Base-by-base conservation (phyloP, 2,329 filamentous ascomycete genomes). In the Cordyceps fumosorosea region DNA sequence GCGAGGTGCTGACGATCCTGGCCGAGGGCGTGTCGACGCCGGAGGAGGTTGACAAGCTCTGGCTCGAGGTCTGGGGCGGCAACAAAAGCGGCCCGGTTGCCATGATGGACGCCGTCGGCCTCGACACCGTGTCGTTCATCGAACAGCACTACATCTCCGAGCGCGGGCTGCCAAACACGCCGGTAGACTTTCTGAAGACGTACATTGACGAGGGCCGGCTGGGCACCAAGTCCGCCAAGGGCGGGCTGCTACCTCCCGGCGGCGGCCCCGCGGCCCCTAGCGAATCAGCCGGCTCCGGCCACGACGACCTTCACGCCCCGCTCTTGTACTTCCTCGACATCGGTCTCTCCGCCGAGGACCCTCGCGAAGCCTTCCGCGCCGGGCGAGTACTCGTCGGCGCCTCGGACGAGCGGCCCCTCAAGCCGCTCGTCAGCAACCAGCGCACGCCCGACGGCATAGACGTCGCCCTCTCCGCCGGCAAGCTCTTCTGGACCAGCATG, bases 51-150 rank as follows among this genome's bases (percentile, higher is more conserved):
- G 82, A 84, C 62, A 65, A 66, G 0, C 67, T 84, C 5, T 84
- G 78, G 75, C 65, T 61, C 14, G 73, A 79, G 60, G 62, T 66
- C 34, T 77, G 76, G 65, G 48, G 55, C 24, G 53, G 56, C 11
- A 65, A 63, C 44, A 63, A 66, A 18, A 63, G 63, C n/a, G 64
- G 65, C 2, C 62, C 64, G 2, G 64, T 63, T 7, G 59, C 54
- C 16, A 60, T 76, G 67, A 81, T 82, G 79, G 78, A 81, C 63
- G 70, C 71, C 10, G 77, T 84, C 24, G 81, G 81, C 0, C 71
- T 84, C 0, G 81, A 84, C 59, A 84, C 80, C 0, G 80, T 84
- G 3, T 73, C 77, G 0, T 76, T 81, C 56, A 84, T 84, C 57
- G 81, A 84, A 63, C 66, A 77, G 32, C 78, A 84, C 63, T 84